phyloP scores from a whole-genome alignment of 345 rosid genomes.

The Psidium friedrichsthalianum region DNA sequence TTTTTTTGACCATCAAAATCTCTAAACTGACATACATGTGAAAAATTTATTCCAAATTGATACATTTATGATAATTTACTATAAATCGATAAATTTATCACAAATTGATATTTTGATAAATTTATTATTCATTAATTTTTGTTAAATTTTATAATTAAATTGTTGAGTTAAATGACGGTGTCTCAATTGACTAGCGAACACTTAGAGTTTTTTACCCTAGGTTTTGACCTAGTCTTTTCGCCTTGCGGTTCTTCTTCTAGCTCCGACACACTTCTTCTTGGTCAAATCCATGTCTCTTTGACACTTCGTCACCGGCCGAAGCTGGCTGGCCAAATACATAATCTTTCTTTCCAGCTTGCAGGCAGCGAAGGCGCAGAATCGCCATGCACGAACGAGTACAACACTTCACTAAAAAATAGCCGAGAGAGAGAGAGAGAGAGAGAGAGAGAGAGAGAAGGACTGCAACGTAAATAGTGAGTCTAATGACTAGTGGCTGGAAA shows the following conservation, averaged over 20 bases:
- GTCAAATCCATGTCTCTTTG: background rate
- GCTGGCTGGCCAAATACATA: background rate
- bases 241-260: background rate
- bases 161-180: too few species aligned
- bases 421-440: background rate
- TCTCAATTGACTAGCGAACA: too few species aligned
- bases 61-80: too few species aligned
- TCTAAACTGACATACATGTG: too few species aligned
- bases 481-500: background rate
- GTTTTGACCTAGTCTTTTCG: too few species aligned
- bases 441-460: background rate
- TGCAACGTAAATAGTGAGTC: background rate
- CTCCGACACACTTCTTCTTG: background rate
- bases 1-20: too few species aligned
- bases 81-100: too few species aligned
- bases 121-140: too few species aligned
- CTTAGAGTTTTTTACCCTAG: too few species aligned
- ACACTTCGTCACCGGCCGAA: background rate
- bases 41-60: too few species aligned
- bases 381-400: background rate
- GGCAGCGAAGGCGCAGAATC: background rate
- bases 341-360: background rate
- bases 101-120: too few species aligned
- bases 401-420: background rate
- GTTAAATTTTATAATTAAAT: too few species aligned